Percentiles rank a stretch among this genome's conserved stretches.
Conservation (phyloP, 129 eudicot species). For the Centrapalus pauciflorus region DNA sequence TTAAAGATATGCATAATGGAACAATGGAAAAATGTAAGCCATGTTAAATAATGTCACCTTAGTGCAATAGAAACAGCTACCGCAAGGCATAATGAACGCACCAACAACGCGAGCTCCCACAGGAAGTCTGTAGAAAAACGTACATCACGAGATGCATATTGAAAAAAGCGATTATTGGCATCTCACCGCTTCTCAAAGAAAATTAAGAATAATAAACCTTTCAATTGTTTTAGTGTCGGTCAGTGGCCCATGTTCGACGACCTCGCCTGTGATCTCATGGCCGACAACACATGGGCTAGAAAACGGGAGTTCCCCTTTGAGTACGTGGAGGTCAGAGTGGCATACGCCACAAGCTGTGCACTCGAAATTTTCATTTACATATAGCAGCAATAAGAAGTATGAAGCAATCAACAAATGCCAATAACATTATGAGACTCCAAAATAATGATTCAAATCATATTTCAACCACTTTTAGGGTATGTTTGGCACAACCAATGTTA, state of each 20-base stretch:
- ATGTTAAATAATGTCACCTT: conserved; percentile 47
- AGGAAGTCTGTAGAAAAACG: conserved; percentile 60
- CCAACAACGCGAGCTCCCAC: conserved; percentile 88
- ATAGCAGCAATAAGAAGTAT: too few species aligned
- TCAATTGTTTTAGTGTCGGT: conserved; percentile 63
- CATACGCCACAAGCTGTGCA: conserved; percentile 99
- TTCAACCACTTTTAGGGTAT: too few species aligned
- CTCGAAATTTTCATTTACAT: too few species aligned
- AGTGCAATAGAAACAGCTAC: conserved; percentile 85
- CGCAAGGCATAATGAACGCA: conserved; percentile 98
- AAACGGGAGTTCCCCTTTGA: conserved; percentile 95
- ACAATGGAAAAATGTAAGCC: neutral
- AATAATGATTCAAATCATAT: too few species aligned
- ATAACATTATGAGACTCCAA: too few species aligned
- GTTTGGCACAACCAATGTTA: too few species aligned
- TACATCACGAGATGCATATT: conserved; percentile 1
- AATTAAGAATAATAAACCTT: conserved; percentile 43
- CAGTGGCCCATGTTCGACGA: conserved; percentile 84
- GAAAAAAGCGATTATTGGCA: neutral
- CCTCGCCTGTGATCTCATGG: conserved; percentile 99
- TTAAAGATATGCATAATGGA: neutral
- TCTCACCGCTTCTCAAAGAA: neutral
- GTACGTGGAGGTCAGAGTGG: conserved; percentile 93
- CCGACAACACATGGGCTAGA: conserved; percentile 91
- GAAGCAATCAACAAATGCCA: too few species aligned